These are phyloP conservation scores for Geranium brycei DNA, from an alignment of 345 rosid species.

Conservation along the genomic window DNA sequence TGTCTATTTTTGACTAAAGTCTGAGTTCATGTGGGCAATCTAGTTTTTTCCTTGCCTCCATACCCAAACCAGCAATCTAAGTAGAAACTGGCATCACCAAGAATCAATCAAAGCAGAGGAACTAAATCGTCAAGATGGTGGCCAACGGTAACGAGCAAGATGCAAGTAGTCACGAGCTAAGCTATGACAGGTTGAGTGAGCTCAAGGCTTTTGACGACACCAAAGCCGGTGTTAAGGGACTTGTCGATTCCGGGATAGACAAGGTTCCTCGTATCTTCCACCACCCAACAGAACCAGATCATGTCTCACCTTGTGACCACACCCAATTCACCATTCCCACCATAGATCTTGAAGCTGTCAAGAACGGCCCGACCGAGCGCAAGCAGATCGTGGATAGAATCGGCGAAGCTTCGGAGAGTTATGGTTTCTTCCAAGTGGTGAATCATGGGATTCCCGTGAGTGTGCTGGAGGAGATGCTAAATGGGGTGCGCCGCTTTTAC, in stretches of 20 bases:
- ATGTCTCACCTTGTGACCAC: background rate
- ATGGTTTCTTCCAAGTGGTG: slow-evolving; percentile 24
- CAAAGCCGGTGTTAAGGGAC: slow-evolving; percentile 32
- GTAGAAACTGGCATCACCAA: too few species aligned
- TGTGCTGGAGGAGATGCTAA: slow-evolving; percentile 16
- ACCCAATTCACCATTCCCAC: slow-evolving; percentile 17
- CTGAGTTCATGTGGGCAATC: too few species aligned
- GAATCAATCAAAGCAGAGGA: too few species aligned
- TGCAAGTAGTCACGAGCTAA: background rate
- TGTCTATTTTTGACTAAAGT: too few species aligned
- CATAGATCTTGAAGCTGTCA: slow-evolving; percentile 22
- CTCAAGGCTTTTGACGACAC: slow-evolving; percentile 17
- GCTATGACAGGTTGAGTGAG: slow-evolving; percentile 10
- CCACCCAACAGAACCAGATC: slow-evolving; percentile 1
- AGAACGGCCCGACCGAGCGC: background rate
- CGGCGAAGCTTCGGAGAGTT: slow-evolving; percentile 7
- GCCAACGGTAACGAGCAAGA: too few species aligned
- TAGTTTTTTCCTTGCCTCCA: too few species aligned
- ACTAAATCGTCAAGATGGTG: too few species aligned
- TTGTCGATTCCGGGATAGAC: slow-evolving; percentile 22
- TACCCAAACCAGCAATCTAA: too few species aligned
- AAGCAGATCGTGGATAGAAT: slow-evolving; percentile 5
- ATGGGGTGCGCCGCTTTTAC: slow-evolving; percentile 13
- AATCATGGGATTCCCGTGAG: slow-evolving; percentile 23
- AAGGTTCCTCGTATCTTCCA: slow-evolving; percentile 24